Conservation (phyloP, 139 green algal genomes). For the Coccomyxa sp. region DNA sequence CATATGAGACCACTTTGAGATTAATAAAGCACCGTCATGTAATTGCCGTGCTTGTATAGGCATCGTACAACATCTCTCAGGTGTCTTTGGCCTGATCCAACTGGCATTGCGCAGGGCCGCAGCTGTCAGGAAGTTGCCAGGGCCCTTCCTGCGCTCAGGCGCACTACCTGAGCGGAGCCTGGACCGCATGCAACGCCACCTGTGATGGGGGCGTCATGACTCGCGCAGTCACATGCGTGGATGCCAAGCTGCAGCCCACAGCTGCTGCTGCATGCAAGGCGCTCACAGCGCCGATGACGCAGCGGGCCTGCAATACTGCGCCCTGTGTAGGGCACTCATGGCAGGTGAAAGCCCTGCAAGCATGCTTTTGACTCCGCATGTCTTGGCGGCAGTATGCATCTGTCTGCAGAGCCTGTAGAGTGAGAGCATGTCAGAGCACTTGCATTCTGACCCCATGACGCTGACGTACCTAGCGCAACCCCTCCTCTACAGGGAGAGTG, state of each 20-base stretch:
- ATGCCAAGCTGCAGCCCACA: neutral
- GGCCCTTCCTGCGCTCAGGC: neutral
- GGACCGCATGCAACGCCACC: conserved; percentile 25
- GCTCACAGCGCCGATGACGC: neutral
- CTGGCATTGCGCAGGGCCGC: conserved; percentile 5
- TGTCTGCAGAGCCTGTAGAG: neutral
- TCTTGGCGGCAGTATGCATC: neutral
- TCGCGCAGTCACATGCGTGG: conserved; percentile 10
- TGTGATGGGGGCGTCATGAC: conserved; percentile 35
- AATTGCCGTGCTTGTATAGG: too few species aligned
- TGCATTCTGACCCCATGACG: neutral
- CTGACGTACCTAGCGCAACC: neutral
- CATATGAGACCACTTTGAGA: neutral
- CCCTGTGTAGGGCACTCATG: conserved; percentile 23
- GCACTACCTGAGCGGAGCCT: conserved; percentile 12
- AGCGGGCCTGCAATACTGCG: conserved; percentile 6
- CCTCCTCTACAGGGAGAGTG: neutral
- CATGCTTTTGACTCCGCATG: neutral
- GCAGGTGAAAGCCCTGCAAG: conserved; percentile 4
- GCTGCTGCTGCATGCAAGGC: neutral
- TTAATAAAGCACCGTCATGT: neutral
- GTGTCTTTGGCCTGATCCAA: too few species aligned
- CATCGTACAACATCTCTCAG: too few species aligned
- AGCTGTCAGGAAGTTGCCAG: conserved; percentile 7
- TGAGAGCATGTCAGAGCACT: neutral